Evolutionary conservation across 495 filamentous ascomycete species (phyloP), one percentile per base, ranked within the genome.

Genomic region (Penicillium dipodomyicola): DNA sequence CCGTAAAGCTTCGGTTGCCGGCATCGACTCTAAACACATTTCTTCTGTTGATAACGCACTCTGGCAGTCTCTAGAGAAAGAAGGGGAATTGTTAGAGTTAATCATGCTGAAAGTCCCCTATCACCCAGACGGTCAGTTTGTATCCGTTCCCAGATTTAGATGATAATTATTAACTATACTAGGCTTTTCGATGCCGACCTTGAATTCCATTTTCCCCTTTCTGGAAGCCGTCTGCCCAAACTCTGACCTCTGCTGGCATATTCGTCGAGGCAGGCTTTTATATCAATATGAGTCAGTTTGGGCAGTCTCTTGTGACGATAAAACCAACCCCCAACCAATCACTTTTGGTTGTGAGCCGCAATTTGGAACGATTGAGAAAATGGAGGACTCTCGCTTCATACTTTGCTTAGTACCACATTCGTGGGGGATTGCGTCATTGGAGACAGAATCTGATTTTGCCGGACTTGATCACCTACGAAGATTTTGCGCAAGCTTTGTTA

Each of bases 161-260:
- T 9, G 3, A 29, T 37, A 15, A 41, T 41, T 32, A 40, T 44
- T 62, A 22, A 62, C 46, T 56, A 49, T n/a, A 10, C 23, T 39
- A 59, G 49, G 17, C 40, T 59, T 54, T 42, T 54, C 49, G 35
- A 59, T 59, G 57, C 57, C 57, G 29, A 54, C 49, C 14, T 54
- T 59, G 33, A 59, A 53, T 7, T 59, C 57, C 11, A 54, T 59
- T 32, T 59, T 54, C n/a, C 56, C 50, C 42, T 59, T 59, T 19
- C 50, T 59, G 14, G 57, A 54, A 49, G 43, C 39, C 17, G 33
- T 48, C 0, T 53, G 57, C 51, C 49, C 43, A 54, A 33, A 32
- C 0, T 54, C 49, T 48, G 57, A 59, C 27, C 42, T 29, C 20
- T 59, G 50, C 49, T 59, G 43, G 57, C 57, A 54, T 32, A 59